Base-by-base conservation (phyloP, 108 stramenopile genomes). In the Epipyxis sp. region DNA sequence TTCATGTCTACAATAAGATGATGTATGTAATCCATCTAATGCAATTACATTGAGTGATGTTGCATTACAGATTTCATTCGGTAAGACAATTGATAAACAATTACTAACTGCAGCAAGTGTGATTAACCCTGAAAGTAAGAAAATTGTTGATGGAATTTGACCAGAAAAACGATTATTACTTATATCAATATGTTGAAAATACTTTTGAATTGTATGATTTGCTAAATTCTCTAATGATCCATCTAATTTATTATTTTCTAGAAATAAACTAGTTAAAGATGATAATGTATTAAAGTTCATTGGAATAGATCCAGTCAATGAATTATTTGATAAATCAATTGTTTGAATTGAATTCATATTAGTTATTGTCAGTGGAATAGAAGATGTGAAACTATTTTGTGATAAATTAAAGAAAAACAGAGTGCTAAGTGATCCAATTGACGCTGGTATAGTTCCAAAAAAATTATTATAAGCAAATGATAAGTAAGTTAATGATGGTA, bases 1-100 rank as follows among this genome's bases (percentile, higher is more conserved):
- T 32, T 13, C 34, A 34, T 42, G 3, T 29, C 29, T 16, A 74
- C 50, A 37, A 10, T 13, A 39, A 6, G 3, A 10, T 43, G 41
- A 6, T 20, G 46, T 74, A 32, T 6, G 10, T 42, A 74, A 27
- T 27, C 71, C 71, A 37, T 74, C 71, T 42, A 74, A 37, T 37
- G 42, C 44, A 6, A 74, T 10, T 6, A 42, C 42, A 16, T 13
- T 74, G 13, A 74, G 71, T 43, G 16, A 43, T 13, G 20, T 13
- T 37, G 65, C 65, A 20, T 68, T 37, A 42, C 71, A 74, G 34
- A 74, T 6, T 13, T 27, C 27, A 39, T 27, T 25, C 44, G 71
- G 71, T 16, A 74, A 43, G 20, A 42, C 43, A 42, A 37, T 42
- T 32, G 71, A 43, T 29, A 74, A 10, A 37, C 71, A 74, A 74